Base-by-base conservation (phyloP, 2,329 filamentous ascomycete species). In the Epichloe amarillans region DNA sequence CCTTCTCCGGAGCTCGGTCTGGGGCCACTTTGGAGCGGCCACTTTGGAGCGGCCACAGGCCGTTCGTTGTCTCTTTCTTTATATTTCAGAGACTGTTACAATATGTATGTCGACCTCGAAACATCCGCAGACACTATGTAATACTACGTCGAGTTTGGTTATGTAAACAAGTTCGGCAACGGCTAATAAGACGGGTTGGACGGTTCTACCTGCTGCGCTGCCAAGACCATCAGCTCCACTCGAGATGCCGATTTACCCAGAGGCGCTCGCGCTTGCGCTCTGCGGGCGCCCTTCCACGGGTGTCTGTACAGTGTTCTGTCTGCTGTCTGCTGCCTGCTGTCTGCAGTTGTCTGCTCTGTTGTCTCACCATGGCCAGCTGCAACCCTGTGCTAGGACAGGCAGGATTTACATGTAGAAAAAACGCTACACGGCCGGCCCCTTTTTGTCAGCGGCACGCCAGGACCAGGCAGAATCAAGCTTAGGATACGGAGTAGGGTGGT, bases 381-480 rank as follows among this genome's bases (percentile, higher is more conserved):
- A 10, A 11, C 26, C 26, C 3, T 11, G 26, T 30, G 26, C 26
- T 3, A 10, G 26, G 7, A 10, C 26, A 30, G 26, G 26, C 26
- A 26, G 26, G 7, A 26, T 3, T 26, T 3, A 26, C 17, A 17
- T 17, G 2, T 3, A 21, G 19, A 21, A 30, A 30, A 30, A 30
- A 30, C 26, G 7, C 2, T 30, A 30, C 26, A 30, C 26, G 26
- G 26, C 26, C 19, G 19, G 19, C 19, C 19, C 26, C 26, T 8
- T 30, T 30, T 30, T 30, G 8, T 30, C 8, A 11, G 26, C 26
- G 26, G 26, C 26, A 30, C 26, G 30, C 35, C 30, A 35, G 36
- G 43, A 33, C 21, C 41, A n/a, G 45, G 47, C 46, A 41, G 21
- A 55, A 52, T 52, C 52, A 56, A 56, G 54, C 54, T 56, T 56